A percentile compares a stretch with the other conserved stretches of the same genome.
Conservation (phyloP, 345 rosid species). For the Gossypium australe region DNA sequence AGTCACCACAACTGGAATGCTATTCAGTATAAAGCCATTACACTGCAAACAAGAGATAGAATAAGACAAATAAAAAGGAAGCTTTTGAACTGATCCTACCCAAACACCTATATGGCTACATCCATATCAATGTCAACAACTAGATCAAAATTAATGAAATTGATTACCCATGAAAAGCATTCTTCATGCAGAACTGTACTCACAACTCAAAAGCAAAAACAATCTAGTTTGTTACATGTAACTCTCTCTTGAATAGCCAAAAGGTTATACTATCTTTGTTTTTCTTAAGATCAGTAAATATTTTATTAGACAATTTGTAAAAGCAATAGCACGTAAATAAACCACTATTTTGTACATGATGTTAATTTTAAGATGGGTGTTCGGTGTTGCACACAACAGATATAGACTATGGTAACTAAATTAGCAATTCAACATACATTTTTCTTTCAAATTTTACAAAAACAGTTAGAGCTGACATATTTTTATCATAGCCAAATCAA, state of each 20-base stretch:
- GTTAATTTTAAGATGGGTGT: not conserved
- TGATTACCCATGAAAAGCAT: not conserved
- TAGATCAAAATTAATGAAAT: not conserved
- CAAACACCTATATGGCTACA: constrained; percentile 10
- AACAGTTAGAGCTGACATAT: not conserved
- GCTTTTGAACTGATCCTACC: not conserved
- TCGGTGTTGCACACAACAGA: not conserved
- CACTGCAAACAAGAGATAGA: constrained; percentile 49
- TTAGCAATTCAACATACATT: not conserved
- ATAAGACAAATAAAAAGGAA: constrained; percentile 16
- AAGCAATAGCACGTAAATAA: not conserved
- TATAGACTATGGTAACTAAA: not conserved
- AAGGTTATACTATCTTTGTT: not conserved
- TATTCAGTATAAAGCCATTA: constrained; percentile 76
- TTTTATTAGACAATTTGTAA: not conserved
- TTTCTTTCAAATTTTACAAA: not conserved
- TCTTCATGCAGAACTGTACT: not conserved
- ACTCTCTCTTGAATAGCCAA: constrained; percentile 9
- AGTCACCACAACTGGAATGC: constrained; percentile 89
- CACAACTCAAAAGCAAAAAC: not conserved
- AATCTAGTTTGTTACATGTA: not conserved
- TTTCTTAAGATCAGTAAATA: not conserved
- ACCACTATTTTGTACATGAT: not conserved
- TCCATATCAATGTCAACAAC: not conserved
- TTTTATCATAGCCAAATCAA: not conserved